Conservation (phyloP, 768 basidiomycete genomes). For the Stropharia rugosoannulata region DNA sequence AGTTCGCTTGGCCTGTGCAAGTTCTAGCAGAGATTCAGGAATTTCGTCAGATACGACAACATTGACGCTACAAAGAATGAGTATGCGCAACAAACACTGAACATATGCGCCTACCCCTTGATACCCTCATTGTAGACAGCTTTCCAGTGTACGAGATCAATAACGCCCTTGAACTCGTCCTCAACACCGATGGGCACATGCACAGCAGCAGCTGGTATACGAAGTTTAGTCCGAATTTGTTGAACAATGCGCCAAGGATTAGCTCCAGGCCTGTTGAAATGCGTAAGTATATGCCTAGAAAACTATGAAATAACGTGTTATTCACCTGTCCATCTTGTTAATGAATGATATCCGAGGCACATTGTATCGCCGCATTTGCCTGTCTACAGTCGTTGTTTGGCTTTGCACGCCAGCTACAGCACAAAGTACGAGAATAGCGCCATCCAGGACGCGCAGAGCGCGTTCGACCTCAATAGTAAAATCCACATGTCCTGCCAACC, state of each 20-base stretch:
- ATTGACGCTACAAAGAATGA: conserved; percentile 53
- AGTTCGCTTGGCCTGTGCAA: conserved; percentile 80
- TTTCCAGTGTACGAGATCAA: conserved; percentile 94
- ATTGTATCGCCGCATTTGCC: conserved; percentile 97
- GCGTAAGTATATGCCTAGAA: not conserved
- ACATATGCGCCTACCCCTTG: conserved; percentile 72
- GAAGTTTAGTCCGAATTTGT: conserved; percentile 89
- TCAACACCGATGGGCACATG: conserved; percentile 95
- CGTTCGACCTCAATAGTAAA: conserved; percentile 99
- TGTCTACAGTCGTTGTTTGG: conserved; percentile 98
- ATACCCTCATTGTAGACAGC: conserved; percentile 91
- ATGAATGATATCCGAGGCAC: conserved; percentile 94
- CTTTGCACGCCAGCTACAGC: conserved; percentile 97
- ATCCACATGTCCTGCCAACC: conserved; percentile 87
- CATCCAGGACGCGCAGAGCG: conserved; percentile 93
- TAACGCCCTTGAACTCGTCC: conserved; percentile 83
- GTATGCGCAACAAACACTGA: conserved; percentile 1
- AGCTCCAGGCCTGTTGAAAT: conserved; percentile 74
- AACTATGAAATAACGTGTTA: not conserved
- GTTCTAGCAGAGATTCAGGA: conserved; percentile 66
- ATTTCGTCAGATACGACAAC: conserved; percentile 87
- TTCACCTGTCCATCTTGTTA: conserved; percentile 96
- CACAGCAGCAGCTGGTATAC: conserved; percentile 91
- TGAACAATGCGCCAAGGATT: conserved; percentile 95
- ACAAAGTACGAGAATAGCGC: conserved; percentile 94